phyloP scores from a whole-genome alignment of 2,329 filamentous ascomycete genomes.

The Ambrosiella cleistominuta region DNA sequence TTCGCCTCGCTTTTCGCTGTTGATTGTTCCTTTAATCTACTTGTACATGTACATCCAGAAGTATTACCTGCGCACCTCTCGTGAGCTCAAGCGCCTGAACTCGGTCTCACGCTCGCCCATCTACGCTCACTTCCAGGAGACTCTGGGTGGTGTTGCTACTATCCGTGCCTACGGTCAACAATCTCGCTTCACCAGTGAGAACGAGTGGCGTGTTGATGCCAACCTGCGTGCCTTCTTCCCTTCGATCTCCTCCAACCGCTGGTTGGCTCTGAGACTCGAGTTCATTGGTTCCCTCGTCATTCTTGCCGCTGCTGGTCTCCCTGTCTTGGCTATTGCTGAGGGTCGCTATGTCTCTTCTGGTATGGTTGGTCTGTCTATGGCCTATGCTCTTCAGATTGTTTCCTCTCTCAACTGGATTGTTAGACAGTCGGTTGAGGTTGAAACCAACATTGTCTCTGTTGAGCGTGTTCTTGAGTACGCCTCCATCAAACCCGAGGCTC shows the following conservation, averaged over 20 bases:
- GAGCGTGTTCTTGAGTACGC: conserved; percentile 96
- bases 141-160: conserved; percentile 79
- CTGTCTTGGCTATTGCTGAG: conserved; percentile 61
- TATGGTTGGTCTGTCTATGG: conserved; percentile 83
- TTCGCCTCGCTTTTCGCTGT: conserved; percentile 60
- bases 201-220: conserved; percentile 92
- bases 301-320: conserved; percentile 63
- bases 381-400: conserved; percentile 91
- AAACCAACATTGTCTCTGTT: conserved; percentile 98
- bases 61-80: conserved; percentile 90
- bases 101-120: conserved; percentile 92
- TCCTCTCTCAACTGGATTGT: conserved; percentile 98
- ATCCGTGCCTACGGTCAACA: conserved; percentile 91
- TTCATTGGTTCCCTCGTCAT: conserved; percentile 94
- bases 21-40: conserved; percentile 64
- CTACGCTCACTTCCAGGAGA: conserved; percentile 97
- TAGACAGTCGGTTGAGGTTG: conserved; percentile 95
- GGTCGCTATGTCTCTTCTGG: conserved; percentile 49
- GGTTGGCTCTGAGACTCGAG: conserved; percentile 86
- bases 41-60: conserved; percentile 88
- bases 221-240: conserved; percentile 92
- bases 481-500: conserved; percentile 75
- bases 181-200: conserved; percentile 72
- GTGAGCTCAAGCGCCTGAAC: conserved; percentile 89
- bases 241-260: conserved; percentile 83